A percentile compares a stretch with the other conserved stretches of the same genome.
These are phyloP conservation scores for Ganoderma lucidum DNA, from an alignment of 1,284 basidiomycete genomes.

Conservation along the genomic window DNA sequence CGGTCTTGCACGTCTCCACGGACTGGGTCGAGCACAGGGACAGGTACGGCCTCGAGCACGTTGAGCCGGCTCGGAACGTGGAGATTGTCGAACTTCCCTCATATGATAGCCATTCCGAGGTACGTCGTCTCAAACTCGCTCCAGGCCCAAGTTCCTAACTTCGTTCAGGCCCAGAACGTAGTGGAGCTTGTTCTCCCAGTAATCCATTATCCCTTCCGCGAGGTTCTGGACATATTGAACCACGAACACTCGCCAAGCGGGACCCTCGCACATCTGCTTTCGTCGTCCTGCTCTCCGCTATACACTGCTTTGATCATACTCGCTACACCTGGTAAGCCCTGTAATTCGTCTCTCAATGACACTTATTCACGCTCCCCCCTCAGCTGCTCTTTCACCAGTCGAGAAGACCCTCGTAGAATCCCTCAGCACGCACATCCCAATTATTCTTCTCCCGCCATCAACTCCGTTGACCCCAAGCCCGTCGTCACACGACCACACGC, in stretches of 20 bases:
- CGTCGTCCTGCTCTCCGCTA: slow-evolving; percentile 50
- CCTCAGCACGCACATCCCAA: slow-evolving; percentile 62
- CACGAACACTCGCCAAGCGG: slow-evolving; percentile 56
- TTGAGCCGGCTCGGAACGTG: slow-evolving; percentile 68
- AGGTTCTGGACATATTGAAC: slow-evolving; percentile 56
- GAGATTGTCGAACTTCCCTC: slow-evolving; percentile 61
- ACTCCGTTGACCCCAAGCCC: slow-evolving; percentile 12
- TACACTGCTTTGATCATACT: slow-evolving; percentile 67
- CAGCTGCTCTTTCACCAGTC: slow-evolving; percentile 39
- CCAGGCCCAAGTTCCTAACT: not conserved
- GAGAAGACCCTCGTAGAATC: slow-evolving; percentile 59
- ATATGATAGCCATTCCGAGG: slow-evolving; percentile 53
- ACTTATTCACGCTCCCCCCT: not conserved
- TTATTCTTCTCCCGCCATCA: slow-evolving; percentile 57
- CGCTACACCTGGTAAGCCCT: slow-evolving; percentile 53
- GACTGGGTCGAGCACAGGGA: slow-evolving; percentile 74
- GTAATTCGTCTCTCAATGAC: not conserved
- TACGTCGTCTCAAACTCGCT: slow-evolving; percentile 38
- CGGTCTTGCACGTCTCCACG: slow-evolving; percentile 63
- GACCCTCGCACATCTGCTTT: slow-evolving; percentile 58
- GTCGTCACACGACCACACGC: slow-evolving; percentile 5
- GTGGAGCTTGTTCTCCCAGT: slow-evolving; percentile 47
- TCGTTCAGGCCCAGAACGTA: slow-evolving; percentile 35
- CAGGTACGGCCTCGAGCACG: slow-evolving; percentile 67
- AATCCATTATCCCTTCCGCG: slow-evolving; percentile 64